These are phyloP conservation scores for Platanus orientalis DNA, from an alignment of 164 flowering plant genomes.

Conservation along the genomic window DNA sequence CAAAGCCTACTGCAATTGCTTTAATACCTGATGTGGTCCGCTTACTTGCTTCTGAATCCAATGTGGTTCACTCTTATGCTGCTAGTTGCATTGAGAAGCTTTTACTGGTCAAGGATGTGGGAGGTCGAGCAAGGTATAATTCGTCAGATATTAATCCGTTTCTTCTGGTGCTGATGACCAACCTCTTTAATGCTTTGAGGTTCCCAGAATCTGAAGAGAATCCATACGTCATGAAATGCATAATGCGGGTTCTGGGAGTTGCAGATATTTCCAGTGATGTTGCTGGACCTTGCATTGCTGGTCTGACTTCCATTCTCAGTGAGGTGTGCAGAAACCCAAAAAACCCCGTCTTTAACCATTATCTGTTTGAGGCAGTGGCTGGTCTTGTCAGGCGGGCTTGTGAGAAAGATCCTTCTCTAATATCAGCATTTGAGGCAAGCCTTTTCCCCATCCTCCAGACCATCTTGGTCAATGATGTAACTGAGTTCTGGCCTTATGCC, in stretches of 20 bases:
- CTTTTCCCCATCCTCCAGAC: constrained; percentile 67
- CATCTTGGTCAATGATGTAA: constrained; percentile 62
- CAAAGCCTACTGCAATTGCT: constrained; percentile 50
- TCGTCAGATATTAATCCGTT: constrained; percentile 59
- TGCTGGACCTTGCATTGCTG: constrained; percentile 64
- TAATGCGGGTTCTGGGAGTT: constrained; percentile 84
- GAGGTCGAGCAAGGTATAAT: constrained; percentile 52
- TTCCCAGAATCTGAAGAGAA: constrained; percentile 91
- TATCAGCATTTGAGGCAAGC: constrained; percentile 60
- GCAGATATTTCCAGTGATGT: constrained; percentile 64
- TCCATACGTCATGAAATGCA: constrained; percentile 84
- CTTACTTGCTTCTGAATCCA: constrained; percentile 72
- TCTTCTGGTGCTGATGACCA: constrained; percentile 53
- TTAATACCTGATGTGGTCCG: constrained; percentile 65
- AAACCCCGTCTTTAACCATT: constrained; percentile 83
- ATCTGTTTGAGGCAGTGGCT: constrained; percentile 76
- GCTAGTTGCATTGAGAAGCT: constrained; percentile 92
- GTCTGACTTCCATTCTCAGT: constrained; percentile 55
- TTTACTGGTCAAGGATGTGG: constrained; percentile 79
- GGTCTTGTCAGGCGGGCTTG: constrained; percentile 72
- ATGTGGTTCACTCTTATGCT: constrained; percentile 96
- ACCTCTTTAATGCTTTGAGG: constrained; percentile 67
- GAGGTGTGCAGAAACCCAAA: constrained; percentile 84
- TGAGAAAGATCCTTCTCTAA: constrained; percentile 60
- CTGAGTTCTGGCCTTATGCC: constrained; percentile 92